Base-by-base conservation (phyloP, 371 early-diverging fungal species). In the Gilbertella persicaria region DNA sequence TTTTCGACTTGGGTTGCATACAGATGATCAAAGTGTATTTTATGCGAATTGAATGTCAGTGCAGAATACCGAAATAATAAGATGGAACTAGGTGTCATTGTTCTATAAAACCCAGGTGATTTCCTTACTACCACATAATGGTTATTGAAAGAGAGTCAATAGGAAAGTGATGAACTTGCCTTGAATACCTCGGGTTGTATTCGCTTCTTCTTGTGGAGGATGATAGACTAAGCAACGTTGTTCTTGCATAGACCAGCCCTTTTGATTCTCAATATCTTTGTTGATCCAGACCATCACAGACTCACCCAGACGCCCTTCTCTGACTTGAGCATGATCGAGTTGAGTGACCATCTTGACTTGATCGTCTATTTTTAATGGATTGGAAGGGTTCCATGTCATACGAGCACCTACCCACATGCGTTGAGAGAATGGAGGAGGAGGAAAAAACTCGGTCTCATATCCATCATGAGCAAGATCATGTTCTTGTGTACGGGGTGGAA, bases 371-470 rank as follows among this genome's bases (percentile, higher is more conserved):
- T 71, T 49, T 19, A 93, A 64, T 4, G 81, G 78, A 48, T 92
- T 92, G 0, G 48, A 44, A 1, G 60, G 44, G 29, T 65, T 70
- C 68, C 79, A 90, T 29, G 73, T 71, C 16, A 93, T 69, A 13
- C 66, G 62, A 4, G 93, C 94, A 9, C 93, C 92, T 3, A 87
- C 93, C 94, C 94, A 95, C 82, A 95, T 84, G 1, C 95, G 85
- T 35, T 84, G 84, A 26, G 70, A 57, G 53, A 83, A 94, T 0
- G 92, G 91, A 6, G 62, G 66, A 0, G 95, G 94, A 1, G 95
- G 95, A 1, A 84, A 73, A 51, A 86, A 86, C 7, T 75, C 79
- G 25, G 78, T 69, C 51, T 87, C 87, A 61, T 92, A 92, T 1
- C 95, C 95, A 60, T 95, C 94, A 4, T 65, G 43, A 7, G 91